Evolutionary conservation across 352 stramenopile species (phyloP).

Genomic region (Thraustochytrium sp.): DNA sequence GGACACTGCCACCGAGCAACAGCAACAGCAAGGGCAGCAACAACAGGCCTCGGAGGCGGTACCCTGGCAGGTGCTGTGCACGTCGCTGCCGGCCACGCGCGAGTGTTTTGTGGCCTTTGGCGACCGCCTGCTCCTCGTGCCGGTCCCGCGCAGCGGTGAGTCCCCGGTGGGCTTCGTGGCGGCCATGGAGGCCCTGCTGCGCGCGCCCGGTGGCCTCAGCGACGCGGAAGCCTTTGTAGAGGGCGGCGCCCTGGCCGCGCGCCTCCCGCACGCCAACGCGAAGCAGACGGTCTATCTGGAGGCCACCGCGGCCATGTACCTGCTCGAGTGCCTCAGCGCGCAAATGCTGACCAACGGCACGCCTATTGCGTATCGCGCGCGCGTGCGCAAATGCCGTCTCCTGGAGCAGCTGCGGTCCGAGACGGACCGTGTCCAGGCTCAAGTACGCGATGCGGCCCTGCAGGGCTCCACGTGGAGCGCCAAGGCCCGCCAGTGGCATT

Average conservation of each 20-base stretch:
- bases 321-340: background rate
- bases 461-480: background rate
- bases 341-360: background rate
- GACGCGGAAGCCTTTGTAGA: background rate
- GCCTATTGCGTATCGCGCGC: constrained; percentile 7
- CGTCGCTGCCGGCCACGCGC: background rate
- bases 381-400: constrained; percentile 33
- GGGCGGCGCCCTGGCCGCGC: background rate
- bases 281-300: constrained; percentile 1
- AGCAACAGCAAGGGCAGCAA: too few species aligned
- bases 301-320: background rate
- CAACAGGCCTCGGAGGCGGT: too few species aligned
- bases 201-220: background rate
- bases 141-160: background rate
- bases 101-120: background rate
- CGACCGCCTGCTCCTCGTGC: background rate
- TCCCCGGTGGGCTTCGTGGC: background rate
- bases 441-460: background rate
- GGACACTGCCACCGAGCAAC: too few species aligned
- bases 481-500: background rate
- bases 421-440: background rate
- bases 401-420: constrained; percentile 15
- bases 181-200: background rate
- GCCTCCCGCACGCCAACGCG: background rate
- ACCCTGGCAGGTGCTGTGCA: background rate